Evolutionary conservation across 345 rosid genomes (phyloP), one percentile per base, ranked within the genome.

Genomic region (Carallia brachiata): DNA sequence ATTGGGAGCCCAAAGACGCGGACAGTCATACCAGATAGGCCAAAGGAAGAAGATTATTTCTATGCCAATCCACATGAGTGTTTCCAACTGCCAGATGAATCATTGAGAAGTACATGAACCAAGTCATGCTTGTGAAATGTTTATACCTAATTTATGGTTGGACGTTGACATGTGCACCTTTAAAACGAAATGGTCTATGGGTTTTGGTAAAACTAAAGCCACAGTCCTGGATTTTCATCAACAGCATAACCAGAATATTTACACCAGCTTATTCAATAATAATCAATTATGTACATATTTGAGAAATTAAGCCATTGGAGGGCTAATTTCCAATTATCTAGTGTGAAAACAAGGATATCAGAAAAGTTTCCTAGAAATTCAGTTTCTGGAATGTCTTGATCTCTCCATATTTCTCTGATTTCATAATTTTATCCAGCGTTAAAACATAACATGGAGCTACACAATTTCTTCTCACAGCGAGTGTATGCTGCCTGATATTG

Each of bases 11-110:
- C 97, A 0, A 92, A 67, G 82, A 73, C 52, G 34, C 88, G 97
- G 48, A 56, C 71, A 36, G 79, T 85, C 71, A 74, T 89, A 67
- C 87, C 88, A 0, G 97, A 92, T 64, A 89, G 81, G 82, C 99
- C 97, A 0, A 95, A 95, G 81, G 99, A 91, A 78, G 99, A 95
- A 84, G 99, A 95, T 71, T 87, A 86, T 69, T 95, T 95, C 80
- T 95, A 95, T 60, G 80, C 99, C 64, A 91, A 95, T 81, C 99
- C 99, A 10, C 86, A 83, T 17, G 99, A 95, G 81, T 95, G 99
- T 64, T 78, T 95, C 78, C 90, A 86, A 82, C 80, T 85, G 75
- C 80, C 83, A 66, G 96, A 88, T 81, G 93, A 89, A 78, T 85
- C 90, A 73, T 71, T 63, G 76, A 74, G 75, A 69, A 86, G 74